These are phyloP conservation scores for Oryza nivara DNA, from an alignment of 176 grass and related monocot genomes.

Conservation along the genomic window DNA sequence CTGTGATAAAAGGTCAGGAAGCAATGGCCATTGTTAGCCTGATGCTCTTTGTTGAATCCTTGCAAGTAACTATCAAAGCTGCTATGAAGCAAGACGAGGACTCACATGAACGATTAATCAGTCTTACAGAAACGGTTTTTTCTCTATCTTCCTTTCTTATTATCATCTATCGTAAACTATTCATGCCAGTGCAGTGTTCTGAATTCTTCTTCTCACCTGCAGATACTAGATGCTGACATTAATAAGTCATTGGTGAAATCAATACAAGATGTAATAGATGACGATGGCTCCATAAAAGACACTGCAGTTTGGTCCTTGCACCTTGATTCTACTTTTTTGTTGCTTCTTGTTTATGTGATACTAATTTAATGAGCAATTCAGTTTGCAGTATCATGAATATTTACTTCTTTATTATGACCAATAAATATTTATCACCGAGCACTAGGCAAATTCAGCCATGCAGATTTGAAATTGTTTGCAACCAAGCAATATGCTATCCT, in stretches of 20 bases:
- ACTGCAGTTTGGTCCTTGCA: conserved; percentile 61
- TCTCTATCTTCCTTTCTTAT: conserved; percentile 5
- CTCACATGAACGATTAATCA: conserved; percentile 39
- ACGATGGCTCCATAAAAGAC: conserved; percentile 82
- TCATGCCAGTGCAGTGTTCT: conserved; percentile 9
- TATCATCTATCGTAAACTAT: conserved; percentile 12
- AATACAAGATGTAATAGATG: conserved; percentile 67
- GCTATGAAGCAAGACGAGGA: conserved; percentile 61
- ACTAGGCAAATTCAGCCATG: conserved; percentile 6
- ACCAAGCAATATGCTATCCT: conserved; percentile 24
- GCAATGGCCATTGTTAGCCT: conserved; percentile 58
- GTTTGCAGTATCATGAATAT: neutral
- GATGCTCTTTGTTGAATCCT: conserved; percentile 62
- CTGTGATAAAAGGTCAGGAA: conserved; percentile 62
- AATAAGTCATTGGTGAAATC: conserved; percentile 62
- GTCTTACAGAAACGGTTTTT: conserved; percentile 58
- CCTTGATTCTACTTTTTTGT: conserved; percentile 15
- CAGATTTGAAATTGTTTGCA: conserved; percentile 28
- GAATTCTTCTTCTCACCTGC: conserved; percentile 39
- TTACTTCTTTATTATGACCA: neutral
- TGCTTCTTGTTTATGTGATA: conserved; percentile 32
- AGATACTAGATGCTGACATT: conserved; percentile 65
- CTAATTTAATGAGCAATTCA: conserved; percentile 26
- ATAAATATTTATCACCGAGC: neutral
- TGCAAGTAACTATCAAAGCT: conserved; percentile 68